Conservation (phyloP, 495 filamentous ascomycete species). For the Daldinia decipiens region DNA sequence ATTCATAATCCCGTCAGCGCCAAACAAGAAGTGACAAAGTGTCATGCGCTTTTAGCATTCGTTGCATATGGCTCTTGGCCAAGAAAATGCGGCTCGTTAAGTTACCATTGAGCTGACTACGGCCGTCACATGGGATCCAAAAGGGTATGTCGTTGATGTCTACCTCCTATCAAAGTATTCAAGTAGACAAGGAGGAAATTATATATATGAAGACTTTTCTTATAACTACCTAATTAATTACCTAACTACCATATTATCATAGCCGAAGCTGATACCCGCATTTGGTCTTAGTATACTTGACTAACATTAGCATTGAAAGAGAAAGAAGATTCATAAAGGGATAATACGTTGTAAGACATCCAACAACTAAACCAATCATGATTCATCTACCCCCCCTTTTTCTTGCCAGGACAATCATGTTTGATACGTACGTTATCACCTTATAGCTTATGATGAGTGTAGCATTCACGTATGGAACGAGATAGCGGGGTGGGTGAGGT, state of each 20-base stretch:
- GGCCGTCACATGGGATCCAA: background rate
- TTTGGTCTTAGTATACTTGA: background rate
- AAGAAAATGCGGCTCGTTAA: conserved; percentile 2
- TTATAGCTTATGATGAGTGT: background rate
- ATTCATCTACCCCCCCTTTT: background rate
- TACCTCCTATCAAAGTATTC: background rate
- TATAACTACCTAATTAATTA: background rate
- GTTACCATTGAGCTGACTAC: background rate
- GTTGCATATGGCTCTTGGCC: background rate
- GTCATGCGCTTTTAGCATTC: background rate
- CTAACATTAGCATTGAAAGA: background rate
- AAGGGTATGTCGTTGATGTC: background rate
- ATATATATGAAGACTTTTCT: background rate
- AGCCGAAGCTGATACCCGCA: background rate
- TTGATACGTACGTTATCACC: conserved; percentile 1
- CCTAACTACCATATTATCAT: too few relatives aligned
- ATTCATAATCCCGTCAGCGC: background rate
- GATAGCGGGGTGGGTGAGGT: conserved; percentile 26
- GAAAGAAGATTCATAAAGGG: background rate
- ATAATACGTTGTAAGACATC: background rate
- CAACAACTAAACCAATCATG: background rate
- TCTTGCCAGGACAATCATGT: background rate
- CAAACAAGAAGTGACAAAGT: background rate
- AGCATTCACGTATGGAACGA: background rate
- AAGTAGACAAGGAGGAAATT: background rate